phyloP scores from a whole-genome alignment of 768 basidiomycete species.

The Boletus huronensis region DNA sequence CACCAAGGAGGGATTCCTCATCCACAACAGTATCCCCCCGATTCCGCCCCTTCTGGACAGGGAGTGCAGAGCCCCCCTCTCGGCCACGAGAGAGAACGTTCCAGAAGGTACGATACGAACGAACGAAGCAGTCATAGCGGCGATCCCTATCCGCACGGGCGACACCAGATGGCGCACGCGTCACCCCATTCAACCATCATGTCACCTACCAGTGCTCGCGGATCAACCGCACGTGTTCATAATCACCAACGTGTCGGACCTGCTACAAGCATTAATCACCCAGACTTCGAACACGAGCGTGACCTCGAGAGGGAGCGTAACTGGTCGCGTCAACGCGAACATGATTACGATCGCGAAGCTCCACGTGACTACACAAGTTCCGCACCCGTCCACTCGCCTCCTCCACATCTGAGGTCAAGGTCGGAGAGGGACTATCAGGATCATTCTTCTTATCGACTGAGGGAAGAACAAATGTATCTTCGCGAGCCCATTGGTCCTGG shows the following conservation, averaged over 20 bases:
- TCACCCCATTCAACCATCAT: slow-evolving; percentile 35
- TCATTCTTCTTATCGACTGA: slow-evolving; percentile 29
- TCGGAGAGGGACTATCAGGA: slow-evolving; percentile 31
- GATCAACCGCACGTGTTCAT: slow-evolving; percentile 46
- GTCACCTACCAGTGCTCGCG: slow-evolving; percentile 35
- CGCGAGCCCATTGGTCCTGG: slow-evolving; percentile 32
- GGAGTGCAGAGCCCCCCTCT: slow-evolving; percentile 49
- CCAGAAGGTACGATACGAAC: slow-evolving; percentile 48
- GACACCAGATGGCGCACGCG: slow-evolving; percentile 29
- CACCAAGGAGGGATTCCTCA: slow-evolving; percentile 39
- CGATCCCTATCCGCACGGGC: slow-evolving; percentile 33
- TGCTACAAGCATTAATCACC: slow-evolving; percentile 49
- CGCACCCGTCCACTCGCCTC: slow-evolving; percentile 37
- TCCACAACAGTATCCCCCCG: slow-evolving; percentile 46
- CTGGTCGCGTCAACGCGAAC: slow-evolving; percentile 39
- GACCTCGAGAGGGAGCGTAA: slow-evolving; percentile 47
- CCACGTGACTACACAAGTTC: slow-evolving; percentile 31
- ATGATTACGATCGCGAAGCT: slow-evolving; percentile 39
- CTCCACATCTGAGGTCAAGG: slow-evolving; percentile 38
- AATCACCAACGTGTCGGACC: slow-evolving; percentile 67
- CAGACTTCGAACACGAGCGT: slow-evolving; percentile 35
- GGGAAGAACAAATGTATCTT: slow-evolving; percentile 28
- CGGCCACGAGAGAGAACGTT: slow-evolving; percentile 39
- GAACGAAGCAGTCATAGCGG: slow-evolving; percentile 37
- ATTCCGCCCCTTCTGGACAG: slow-evolving; percentile 43